These are phyloP conservation scores for Pisolithus marmoratus DNA, from an alignment of 768 basidiomycete genomes.

Conservation along the genomic window DNA sequence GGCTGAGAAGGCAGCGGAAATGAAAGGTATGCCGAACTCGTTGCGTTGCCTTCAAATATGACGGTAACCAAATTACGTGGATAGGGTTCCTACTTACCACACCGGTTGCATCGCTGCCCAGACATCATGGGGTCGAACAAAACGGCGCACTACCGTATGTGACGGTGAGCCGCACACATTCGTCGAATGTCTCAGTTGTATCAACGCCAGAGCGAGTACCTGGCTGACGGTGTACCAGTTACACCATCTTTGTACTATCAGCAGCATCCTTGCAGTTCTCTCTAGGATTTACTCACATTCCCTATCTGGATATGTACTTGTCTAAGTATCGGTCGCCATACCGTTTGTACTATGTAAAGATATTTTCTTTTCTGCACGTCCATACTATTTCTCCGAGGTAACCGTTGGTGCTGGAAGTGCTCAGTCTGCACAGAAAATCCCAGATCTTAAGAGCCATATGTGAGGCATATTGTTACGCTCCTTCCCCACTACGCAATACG, in stretches of 20 bases:
- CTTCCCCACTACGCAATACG: no score
- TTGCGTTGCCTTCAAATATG: slow-evolving; percentile 1
- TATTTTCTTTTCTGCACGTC: no score
- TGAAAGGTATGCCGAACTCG: slow-evolving; percentile 41
- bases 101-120: slow-evolving; percentile 54
- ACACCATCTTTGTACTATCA: no score
- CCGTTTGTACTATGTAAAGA: no score
- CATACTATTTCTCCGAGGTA: no score
- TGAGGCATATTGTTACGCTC: no score
- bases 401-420: no score
- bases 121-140: slow-evolving; percentile 23
- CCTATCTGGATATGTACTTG: background rate
- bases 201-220: background rate
- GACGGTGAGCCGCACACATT: no score
- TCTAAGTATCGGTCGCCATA: background rate
- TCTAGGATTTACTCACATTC: background rate
- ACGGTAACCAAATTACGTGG: background rate
- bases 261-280: background rate
- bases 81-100: slow-evolving; percentile 52
- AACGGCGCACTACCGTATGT: background rate
- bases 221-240: no score
- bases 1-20: slow-evolving; percentile 70
- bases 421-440: no score
- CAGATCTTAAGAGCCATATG: no score
- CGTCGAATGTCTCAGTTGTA: background rate